Percentiles rank a stretch among this genome's conserved stretches.
These are phyloP conservation scores for Aspergillus coremiiformis DNA, from an alignment of 495 filamentous ascomycete species.

Conservation along the genomic window DNA sequence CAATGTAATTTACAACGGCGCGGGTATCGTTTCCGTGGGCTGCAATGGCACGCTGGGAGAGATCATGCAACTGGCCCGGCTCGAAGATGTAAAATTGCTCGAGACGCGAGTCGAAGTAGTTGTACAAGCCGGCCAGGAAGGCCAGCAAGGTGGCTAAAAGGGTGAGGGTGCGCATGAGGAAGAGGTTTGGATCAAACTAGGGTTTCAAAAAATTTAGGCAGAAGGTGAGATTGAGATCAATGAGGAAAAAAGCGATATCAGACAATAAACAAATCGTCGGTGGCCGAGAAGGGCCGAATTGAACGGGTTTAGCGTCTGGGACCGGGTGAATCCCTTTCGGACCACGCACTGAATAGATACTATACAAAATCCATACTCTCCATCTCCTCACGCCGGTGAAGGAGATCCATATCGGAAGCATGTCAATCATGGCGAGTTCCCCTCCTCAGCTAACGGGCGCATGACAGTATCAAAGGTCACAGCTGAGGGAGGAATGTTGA, in stretches of 20 bases:
- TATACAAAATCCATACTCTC: too few relatives aligned
- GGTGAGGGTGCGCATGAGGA: slow-evolving; percentile 38
- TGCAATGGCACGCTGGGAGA: slow-evolving; percentile 57
- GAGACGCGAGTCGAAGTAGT: slow-evolving; percentile 59
- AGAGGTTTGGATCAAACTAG: neutral
- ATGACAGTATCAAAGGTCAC: too few relatives aligned
- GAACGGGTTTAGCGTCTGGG: neutral
- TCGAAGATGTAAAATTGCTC: slow-evolving; percentile 73
- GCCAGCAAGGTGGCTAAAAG: slow-evolving; percentile 54
- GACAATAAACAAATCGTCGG: neutral
- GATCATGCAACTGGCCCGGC: slow-evolving; percentile 56
- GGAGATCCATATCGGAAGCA: too few relatives aligned
- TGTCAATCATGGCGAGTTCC: too few relatives aligned
- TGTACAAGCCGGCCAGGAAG: slow-evolving; percentile 51
- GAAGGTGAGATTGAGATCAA: neutral
- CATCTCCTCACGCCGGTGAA: too few relatives aligned
- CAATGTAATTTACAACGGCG: slow-evolving; percentile 59
- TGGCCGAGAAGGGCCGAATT: neutral
- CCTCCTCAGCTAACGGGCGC: too few relatives aligned
- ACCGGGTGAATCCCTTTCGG: neutral
- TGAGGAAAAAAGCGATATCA: neutral
- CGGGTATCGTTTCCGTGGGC: slow-evolving; percentile 64
- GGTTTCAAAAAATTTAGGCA: neutral
- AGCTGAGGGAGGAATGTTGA: too few relatives aligned
- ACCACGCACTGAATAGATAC: too few relatives aligned